A percentile compares a stretch with the other conserved stretches of the same genome.
Conservation (phyloP, 352 stramenopile genomes). For the Globisporangium spiculum region DNA sequence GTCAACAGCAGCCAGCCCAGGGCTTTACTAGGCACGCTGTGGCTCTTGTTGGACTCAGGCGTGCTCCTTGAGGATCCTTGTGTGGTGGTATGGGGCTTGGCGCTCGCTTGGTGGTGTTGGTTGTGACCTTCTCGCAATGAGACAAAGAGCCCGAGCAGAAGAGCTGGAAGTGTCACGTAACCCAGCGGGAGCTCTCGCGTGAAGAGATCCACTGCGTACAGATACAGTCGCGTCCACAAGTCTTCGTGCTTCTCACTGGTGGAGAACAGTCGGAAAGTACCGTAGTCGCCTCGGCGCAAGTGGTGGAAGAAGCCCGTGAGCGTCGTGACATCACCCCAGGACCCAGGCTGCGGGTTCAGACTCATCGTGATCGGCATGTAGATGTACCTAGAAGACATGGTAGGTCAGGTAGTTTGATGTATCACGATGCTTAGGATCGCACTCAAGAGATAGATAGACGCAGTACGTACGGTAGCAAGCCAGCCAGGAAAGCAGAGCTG, state of each 20-base stretch:
- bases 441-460: no score
- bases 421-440: no score
- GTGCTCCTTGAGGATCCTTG: neutral
- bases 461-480: constrained; percentile 74
- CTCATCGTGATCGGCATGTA: constrained; percentile 82
- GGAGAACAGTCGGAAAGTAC: constrained; percentile 91
- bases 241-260: constrained; percentile 62
- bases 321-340: constrained; percentile 91
- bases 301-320: constrained; percentile 89
- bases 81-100: neutral
- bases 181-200: constrained; percentile 39
- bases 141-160: constrained; percentile 27
- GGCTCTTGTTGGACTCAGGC: neutral
- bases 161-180: constrained; percentile 39
- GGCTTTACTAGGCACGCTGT: neutral
- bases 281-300: constrained; percentile 91
- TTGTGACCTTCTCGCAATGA: constrained; percentile 12
- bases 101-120: neutral
- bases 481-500: constrained; percentile 58
- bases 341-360: constrained; percentile 78
- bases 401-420: no score
- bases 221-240: constrained; percentile 56
- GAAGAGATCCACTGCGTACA: constrained; percentile 77
- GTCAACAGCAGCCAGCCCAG: constrained; percentile 35
- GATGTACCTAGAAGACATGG: no score